phyloP scores from a whole-genome alignment of 768 basidiomycete genomes.

The Russula vinacea region DNA sequence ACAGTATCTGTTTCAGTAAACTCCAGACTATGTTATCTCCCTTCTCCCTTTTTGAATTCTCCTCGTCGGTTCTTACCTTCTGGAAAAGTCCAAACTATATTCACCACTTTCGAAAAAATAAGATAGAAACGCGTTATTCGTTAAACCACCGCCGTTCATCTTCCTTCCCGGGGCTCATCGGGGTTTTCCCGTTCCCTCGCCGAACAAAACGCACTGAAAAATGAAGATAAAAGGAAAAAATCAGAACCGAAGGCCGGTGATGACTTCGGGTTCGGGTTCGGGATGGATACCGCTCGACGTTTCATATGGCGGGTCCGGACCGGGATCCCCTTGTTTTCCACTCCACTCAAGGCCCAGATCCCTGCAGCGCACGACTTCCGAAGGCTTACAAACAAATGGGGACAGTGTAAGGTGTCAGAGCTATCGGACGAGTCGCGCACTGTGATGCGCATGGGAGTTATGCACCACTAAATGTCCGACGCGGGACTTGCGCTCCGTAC shows the following conservation, averaged over 20 bases:
- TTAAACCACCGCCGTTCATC: not conserved
- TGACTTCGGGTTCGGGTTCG: too few relatives aligned
- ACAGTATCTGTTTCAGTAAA: not conserved
- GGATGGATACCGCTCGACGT: too few relatives aligned
- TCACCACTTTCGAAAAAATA: not conserved
- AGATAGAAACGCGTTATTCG: conserved; percentile 8
- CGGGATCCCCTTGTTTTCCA: not conserved
- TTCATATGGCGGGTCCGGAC: conserved; percentile 2
- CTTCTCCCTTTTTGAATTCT: not conserved
- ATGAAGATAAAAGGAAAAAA: not conserved
- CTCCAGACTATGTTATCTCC: not conserved
- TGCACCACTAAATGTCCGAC: not conserved
- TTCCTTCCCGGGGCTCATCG: not conserved
- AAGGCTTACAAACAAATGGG: conserved; percentile 6
- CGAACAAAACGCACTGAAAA: not conserved
- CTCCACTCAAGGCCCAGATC: not conserved
- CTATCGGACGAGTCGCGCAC: not conserved
- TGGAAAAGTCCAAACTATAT: conserved; percentile 1
- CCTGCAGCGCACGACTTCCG: conserved; percentile 15
- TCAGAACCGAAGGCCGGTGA: not conserved
- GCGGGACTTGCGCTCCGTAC: not conserved
- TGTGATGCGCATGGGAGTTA: not conserved
- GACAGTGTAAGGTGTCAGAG: not conserved
- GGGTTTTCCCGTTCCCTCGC: not conserved
- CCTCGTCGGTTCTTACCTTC: not conserved